phyloP scores from a whole-genome alignment of 306 rosid species.

The Cyamopsis tetragonoloba region DNA sequence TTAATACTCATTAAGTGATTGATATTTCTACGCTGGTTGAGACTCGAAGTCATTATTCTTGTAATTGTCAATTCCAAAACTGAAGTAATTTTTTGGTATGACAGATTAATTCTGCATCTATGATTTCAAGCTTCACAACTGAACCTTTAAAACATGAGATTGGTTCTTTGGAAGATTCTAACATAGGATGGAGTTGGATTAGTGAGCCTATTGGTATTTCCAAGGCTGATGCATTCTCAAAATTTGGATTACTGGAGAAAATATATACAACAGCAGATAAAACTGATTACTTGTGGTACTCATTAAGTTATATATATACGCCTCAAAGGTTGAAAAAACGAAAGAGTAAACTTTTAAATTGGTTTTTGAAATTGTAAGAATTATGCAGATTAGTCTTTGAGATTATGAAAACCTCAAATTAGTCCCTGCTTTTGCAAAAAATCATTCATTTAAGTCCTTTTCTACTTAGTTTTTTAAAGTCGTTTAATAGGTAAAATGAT shows the following conservation, averaged over 20 bases:
- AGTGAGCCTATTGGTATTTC: slow-evolving; percentile 87
- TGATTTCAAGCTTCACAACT: slow-evolving; percentile 49
- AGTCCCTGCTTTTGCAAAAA: no score
- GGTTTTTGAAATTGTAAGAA: no score
- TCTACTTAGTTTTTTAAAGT: no score
- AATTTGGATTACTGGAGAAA: slow-evolving; percentile 77
- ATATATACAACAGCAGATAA: slow-evolving; percentile 86
- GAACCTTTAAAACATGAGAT: slow-evolving; percentile 44
- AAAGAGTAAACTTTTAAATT: no score
- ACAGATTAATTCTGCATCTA: slow-evolving; percentile 74
- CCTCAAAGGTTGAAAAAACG: slow-evolving; percentile 4
- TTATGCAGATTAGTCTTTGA: no score
- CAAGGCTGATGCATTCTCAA: slow-evolving; percentile 58
- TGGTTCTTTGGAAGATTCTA: slow-evolving; percentile 46
- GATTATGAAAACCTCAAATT: no score
- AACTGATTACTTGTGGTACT: slow-evolving; percentile 94
- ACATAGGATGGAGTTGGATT: slow-evolving; percentile 78
- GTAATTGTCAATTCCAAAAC: neutral
- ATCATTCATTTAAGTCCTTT: no score
- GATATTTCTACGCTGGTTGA: neutral
- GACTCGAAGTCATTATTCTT: neutral
- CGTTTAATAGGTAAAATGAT: no score
- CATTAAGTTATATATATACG: slow-evolving; percentile 55
- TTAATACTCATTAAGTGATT: no score
- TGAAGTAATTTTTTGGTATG: slow-evolving; percentile 15